These are phyloP conservation scores for Barbarea vulgaris DNA, from an alignment of 345 rosid species.

Conservation along the genomic window DNA sequence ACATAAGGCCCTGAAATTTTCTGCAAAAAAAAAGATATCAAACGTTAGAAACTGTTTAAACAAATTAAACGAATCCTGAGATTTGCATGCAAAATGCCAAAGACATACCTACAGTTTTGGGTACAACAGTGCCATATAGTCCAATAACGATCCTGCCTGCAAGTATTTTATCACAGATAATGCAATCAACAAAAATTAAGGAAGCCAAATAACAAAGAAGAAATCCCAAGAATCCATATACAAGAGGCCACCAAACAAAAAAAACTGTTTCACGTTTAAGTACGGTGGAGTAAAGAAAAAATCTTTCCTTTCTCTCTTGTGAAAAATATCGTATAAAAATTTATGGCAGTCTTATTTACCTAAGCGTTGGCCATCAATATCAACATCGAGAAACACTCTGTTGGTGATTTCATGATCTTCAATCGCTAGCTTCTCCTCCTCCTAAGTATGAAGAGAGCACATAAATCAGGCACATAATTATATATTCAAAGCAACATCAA, in stretches of 20 bases:
- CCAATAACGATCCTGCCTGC: slow-evolving; percentile 97
- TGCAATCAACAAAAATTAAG: background rate
- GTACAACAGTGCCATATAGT: slow-evolving; percentile 83
- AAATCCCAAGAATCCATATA: background rate
- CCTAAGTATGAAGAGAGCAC: slow-evolving; percentile 49
- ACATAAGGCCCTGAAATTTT: slow-evolving; percentile 95
- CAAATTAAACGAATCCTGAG: background rate
- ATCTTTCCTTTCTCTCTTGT: background rate
- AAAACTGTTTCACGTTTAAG: background rate
- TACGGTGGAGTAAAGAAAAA: background rate
- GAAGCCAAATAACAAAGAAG: slow-evolving; percentile 17
- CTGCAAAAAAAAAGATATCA: slow-evolving; percentile 49
- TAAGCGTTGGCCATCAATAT: slow-evolving; percentile 86
- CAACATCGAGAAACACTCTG: slow-evolving; percentile 90
- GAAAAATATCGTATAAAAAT: background rate
- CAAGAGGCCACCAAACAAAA: background rate
- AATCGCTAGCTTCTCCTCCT: slow-evolving; percentile 51
- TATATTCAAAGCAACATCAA: background rate
- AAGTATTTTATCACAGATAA: slow-evolving; percentile 23
- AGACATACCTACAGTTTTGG: slow-evolving; percentile 87
- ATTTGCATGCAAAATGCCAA: slow-evolving; percentile 22
- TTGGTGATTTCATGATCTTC: slow-evolving; percentile 75
- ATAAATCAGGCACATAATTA: background rate
- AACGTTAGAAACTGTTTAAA: slow-evolving; percentile 7
- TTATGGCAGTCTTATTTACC: slow-evolving; percentile 47